These are phyloP conservation scores for Solanum chilense DNA, from an alignment of 257 asterid genomes.

Conservation along the genomic window DNA sequence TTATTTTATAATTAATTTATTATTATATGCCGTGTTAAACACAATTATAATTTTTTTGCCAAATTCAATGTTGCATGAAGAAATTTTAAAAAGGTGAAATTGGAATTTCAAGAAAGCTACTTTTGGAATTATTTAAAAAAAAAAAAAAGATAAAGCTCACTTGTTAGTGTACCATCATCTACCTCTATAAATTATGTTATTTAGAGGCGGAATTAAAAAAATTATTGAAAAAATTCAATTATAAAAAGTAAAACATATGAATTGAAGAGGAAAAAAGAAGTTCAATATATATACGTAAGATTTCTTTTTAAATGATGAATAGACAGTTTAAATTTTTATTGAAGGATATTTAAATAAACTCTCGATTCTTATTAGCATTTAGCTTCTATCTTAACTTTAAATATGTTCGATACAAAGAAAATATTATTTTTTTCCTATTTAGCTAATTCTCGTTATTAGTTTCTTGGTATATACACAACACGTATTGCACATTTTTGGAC, in stretches of 20 bases:
- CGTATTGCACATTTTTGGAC: not conserved
- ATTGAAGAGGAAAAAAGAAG: not conserved
- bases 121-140: not conserved
- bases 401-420: too few species aligned
- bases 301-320: too few species aligned
- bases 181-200: too few species aligned
- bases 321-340: too few species aligned
- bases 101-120: not conserved
- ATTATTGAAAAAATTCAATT: fast-evolving
- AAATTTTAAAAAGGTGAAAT: not conserved
- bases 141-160: not conserved
- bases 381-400: too few species aligned
- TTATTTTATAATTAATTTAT: too few species aligned
- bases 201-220: fast-evolving
- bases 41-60: not conserved
- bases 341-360: too few species aligned
- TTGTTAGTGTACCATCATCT: not conserved
- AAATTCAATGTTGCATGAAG: not conserved
- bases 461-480: not conserved
- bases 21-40: not conserved
- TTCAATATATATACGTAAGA: too few species aligned
- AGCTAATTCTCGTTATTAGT: not conserved
- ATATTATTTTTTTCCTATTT: not conserved
- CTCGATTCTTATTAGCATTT: too few species aligned
- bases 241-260: too few species aligned